These are phyloP conservation scores for Dictyostelium capitatum DNA, from an alignment of 78 protist genomes.

Conservation along the genomic window DNA sequence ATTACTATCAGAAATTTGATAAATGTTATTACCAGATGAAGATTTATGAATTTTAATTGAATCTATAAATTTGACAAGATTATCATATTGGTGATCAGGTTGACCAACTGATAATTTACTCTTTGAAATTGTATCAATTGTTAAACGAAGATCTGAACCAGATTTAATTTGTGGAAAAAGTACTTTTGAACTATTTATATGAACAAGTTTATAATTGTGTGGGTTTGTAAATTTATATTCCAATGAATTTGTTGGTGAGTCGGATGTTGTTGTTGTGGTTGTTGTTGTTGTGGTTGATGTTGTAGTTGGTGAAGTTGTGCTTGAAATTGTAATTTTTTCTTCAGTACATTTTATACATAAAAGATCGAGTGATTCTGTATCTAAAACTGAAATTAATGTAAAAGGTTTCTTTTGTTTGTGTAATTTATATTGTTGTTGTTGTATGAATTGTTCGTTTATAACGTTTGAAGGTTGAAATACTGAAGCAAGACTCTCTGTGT, in stretches of 20 bases:
- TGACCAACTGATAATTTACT: not conserved
- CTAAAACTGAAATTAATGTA: slow-evolving; percentile 38
- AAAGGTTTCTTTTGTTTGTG: slow-evolving; percentile 62
- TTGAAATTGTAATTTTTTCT: slow-evolving; percentile 17
- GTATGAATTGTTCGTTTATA: slow-evolving; percentile 31
- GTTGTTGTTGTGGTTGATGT: not conserved
- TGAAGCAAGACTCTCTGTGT: slow-evolving; percentile 57
- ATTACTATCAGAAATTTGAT: slow-evolving; percentile 61
- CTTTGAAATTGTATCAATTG: slow-evolving; percentile 51
- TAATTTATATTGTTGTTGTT: not conserved
- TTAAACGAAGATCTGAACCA: slow-evolving; percentile 42
- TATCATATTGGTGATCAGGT: slow-evolving; percentile 15
- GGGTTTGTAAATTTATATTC: slow-evolving; percentile 54
- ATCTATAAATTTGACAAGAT: slow-evolving; percentile 33
- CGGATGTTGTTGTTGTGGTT: not conserved
- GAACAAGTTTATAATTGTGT: slow-evolving; percentile 26
- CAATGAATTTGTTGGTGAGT: not conserved
- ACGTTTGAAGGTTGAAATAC: slow-evolving; percentile 52
- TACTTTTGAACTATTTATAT: slow-evolving; percentile 42
- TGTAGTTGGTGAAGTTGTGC: not conserved
- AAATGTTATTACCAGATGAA: slow-evolving; percentile 26
- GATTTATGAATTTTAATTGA: slow-evolving; percentile 46
- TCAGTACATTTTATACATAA: slow-evolving; percentile 51
- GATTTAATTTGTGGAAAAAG: slow-evolving; percentile 53
- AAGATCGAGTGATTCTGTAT: slow-evolving; percentile 71